Conservation (phyloP, 2,329 filamentous ascomycete species). For the Metarhizium humberi region DNA sequence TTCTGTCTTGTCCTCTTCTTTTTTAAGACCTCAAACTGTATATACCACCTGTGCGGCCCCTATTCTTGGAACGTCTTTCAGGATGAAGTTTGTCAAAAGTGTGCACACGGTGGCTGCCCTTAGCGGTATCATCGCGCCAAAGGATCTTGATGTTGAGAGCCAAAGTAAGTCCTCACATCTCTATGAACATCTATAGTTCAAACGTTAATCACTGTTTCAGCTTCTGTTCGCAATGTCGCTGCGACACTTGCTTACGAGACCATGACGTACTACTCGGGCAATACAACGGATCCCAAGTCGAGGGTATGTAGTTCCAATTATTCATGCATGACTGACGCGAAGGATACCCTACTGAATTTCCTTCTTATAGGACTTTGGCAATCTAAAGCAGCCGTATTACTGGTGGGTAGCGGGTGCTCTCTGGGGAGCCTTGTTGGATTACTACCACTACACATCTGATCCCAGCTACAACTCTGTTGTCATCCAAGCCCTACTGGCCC, state of each 20-base stretch:
- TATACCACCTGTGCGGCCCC: not conserved
- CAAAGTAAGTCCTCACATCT: slow-evolving; percentile 18
- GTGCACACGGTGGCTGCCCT: slow-evolving; percentile 14
- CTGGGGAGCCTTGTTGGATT: slow-evolving; percentile 61
- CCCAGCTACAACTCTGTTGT: slow-evolving; percentile 50
- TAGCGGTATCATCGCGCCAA: slow-evolving; percentile 22
- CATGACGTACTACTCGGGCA: slow-evolving; percentile 57
- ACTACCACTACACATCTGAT: slow-evolving; percentile 58
- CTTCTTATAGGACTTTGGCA: slow-evolving; percentile 39
- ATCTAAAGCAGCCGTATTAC: slow-evolving; percentile 59
- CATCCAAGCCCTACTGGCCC: slow-evolving; percentile 48
- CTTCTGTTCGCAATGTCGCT: slow-evolving; percentile 52
- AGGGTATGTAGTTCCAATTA: slow-evolving; percentile 21
- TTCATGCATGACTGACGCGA: slow-evolving; percentile 1
- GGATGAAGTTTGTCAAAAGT: slow-evolving; percentile 17
- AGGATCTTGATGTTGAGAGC: slow-evolving; percentile 28
- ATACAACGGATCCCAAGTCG: slow-evolving; percentile 38
- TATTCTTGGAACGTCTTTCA: not conserved
- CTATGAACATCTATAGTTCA: not conserved
- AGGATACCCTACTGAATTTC: not conserved
- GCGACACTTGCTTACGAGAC: slow-evolving; percentile 50
- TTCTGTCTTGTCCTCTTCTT: not conserved
- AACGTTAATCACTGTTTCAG: slow-evolving; percentile 24
- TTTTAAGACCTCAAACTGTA: not conserved
- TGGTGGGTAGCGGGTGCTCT: slow-evolving; percentile 59